phyloP scores from a whole-genome alignment of 2,329 filamentous ascomycete genomes.

The Aspergillus fructus region DNA sequence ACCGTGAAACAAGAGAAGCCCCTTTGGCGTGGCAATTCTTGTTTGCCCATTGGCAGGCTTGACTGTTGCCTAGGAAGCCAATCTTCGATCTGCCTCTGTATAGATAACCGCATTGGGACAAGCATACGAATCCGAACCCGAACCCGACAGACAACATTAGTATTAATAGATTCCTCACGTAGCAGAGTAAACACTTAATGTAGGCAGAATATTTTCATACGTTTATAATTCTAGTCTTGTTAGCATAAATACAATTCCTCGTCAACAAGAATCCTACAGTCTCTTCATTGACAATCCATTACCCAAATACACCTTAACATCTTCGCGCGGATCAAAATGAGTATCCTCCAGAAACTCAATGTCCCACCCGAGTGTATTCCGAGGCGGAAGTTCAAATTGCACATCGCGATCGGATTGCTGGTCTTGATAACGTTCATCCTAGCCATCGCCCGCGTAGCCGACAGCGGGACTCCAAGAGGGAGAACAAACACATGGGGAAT shows the following conservation, averaged over 20 bases:
- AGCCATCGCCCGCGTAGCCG: slow-evolving; percentile 20
- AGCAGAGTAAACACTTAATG: too few relatives aligned
- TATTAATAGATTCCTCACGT: too few relatives aligned
- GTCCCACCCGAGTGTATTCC: slow-evolving; percentile 3
- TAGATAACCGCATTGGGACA: slow-evolving; percentile 3
- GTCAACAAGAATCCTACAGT: too few relatives aligned
- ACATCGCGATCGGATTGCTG: slow-evolving; percentile 14
- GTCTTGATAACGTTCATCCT: slow-evolving; percentile 19
- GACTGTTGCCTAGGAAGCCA: slow-evolving; percentile 2
- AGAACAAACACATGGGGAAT: slow-evolving; percentile 25
- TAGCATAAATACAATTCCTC: too few relatives aligned
- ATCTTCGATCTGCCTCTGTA: background rate
- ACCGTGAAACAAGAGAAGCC: too few relatives aligned
- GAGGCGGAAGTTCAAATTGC: slow-evolving; percentile 11
- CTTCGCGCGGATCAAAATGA: background rate
- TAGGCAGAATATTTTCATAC: too few relatives aligned
- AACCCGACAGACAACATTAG: too few relatives aligned
- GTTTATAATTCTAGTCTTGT: background rate
- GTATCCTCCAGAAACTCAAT: background rate
- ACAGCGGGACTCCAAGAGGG: slow-evolving; percentile 16
- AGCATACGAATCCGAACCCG: slow-evolving; percentile 7
- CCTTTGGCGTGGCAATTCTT: too few relatives aligned
- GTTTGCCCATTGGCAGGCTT: too few relatives aligned
- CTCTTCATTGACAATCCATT: too few relatives aligned
- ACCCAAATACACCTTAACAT: too few relatives aligned